A percentile compares a stretch with the other conserved stretches of the same genome.
Conservation (phyloP, 208 protist species). For the Plasmodiophora brassicae region DNA sequence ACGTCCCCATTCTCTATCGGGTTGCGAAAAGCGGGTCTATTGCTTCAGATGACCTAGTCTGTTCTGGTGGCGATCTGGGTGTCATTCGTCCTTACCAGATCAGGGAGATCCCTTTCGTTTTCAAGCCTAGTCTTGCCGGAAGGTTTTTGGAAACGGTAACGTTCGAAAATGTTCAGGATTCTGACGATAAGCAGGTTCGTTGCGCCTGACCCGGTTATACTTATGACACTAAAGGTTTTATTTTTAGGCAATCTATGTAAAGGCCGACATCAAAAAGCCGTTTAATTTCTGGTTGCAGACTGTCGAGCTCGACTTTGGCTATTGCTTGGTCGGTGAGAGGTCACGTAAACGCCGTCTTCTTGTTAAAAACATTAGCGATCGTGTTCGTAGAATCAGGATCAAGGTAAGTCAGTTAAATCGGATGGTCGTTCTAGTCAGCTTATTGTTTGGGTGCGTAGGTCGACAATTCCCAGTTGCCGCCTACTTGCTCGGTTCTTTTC, state of each 20-base stretch:
- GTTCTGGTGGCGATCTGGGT: not conserved
- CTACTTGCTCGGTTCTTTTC: not conserved
- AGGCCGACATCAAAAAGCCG: conserved; percentile 15
- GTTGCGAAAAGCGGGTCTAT: not conserved
- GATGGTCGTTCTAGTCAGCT: not conserved
- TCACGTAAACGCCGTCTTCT: not conserved
- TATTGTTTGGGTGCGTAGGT: not conserved
- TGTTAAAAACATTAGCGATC: conserved; percentile 19
- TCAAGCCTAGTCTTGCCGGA: not conserved
- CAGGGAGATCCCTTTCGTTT: not conserved
- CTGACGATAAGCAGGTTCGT: not conserved
- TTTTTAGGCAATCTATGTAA: not conserved
- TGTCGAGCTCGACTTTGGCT: conserved; percentile 17
- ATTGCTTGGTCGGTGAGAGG: not conserved
- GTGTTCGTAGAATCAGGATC: not conserved
- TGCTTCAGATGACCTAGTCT: conserved; percentile 6
- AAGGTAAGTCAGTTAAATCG: not conserved
- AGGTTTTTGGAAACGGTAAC: not conserved
- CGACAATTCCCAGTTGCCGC: not conserved
- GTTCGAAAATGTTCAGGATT: conserved; percentile 25
- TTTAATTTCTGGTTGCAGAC: conserved; percentile 9
- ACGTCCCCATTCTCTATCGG: not conserved
- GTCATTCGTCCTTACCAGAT: conserved; percentile 4
- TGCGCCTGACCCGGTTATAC: not conserved
- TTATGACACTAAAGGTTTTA: not conserved